Evolutionary conservation across 78 protist species (phyloP).

Genomic region (Creolimax fragrantissima): DNA sequence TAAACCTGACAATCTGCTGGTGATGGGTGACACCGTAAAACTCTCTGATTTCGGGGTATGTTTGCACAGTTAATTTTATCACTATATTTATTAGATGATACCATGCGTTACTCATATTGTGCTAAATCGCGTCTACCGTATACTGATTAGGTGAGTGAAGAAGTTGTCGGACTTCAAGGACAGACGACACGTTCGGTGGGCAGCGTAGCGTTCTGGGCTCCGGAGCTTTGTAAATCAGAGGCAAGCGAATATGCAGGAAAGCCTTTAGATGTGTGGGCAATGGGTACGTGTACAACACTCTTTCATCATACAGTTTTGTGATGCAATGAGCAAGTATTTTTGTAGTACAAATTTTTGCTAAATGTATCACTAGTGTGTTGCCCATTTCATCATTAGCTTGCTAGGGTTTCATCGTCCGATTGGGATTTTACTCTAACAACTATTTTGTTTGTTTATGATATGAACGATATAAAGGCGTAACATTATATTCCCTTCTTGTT

Average conservation of each 20-base stretch:
- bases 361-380: no score
- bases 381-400: no score
- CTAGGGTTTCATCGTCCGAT: no score
- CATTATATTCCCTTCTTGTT: no score
- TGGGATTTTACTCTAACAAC: no score
- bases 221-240: background rate
- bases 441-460: no score
- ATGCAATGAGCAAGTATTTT: no score
- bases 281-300: conserved; percentile 14
- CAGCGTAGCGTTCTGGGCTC: conserved; percentile 10
- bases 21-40: background rate
- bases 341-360: no score
- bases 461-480: no score
- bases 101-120: background rate
- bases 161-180: background rate
- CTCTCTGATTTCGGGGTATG: background rate
- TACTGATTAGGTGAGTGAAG: conserved; percentile 20
- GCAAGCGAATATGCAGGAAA: background rate
- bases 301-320: no score
- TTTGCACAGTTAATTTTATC: background rate
- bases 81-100: background rate
- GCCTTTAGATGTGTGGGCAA: conserved; percentile 2
- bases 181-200: background rate
- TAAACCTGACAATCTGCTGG: background rate
- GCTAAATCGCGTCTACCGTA: background rate